Base-by-base conservation (phyloP, 163 green algal species). In the Chlamydomonas reinhardtii region DNA sequence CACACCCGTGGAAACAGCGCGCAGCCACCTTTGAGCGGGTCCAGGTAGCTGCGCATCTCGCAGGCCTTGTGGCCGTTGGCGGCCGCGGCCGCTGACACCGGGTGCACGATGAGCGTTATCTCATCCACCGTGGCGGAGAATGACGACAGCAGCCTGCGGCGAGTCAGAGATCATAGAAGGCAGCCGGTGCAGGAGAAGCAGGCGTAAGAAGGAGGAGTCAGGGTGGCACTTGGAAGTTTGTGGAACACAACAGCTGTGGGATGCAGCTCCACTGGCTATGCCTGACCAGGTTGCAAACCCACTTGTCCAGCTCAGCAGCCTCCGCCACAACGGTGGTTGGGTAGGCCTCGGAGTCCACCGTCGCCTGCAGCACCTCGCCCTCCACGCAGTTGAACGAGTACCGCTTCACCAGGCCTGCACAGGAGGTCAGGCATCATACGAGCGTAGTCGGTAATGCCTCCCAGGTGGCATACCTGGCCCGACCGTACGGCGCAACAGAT, bases 111-210 rank as follows among this genome's bases (percentile, higher is more conserved):
- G 43, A 97, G 90, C 34, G 94, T 96, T 35, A 97, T 90, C 76
- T 98, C 95, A 24, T 96, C 94, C 66, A 98, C 76, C 0, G 87
- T 92, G 32, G 74, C 82, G 62, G 98, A 93, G 83, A 98, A 98
- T 29, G 81, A 94, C 43, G 84, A 88, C 61, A 98, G 89, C 54
- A 97, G 87, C 90, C 95, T 94, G 77, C 14, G 56, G n/a, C n/a
- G n/a, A n/a, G n/a, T n/a, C n/a, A n/a, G n/a, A n/a, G n/a, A n/a
- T n/a, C n/a, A n/a, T n/a, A n/a, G n/a, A n/a, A n/a, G n/a, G n/a
- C n/a, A n/a, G n/a, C n/a, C n/a, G n/a, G n/a, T n/a, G 15, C 48
- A 56, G 17, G 9, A 17, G 5, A 20, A 56, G 14, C 48, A 1
- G 48, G 48, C 48, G 9, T 22, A 56, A 17, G 48, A 56, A 19